A percentile compares a stretch with the other conserved stretches of the same genome.
phyloP scores from a whole-genome alignment of 225 moss, liverwort and hornwort genomes.

The Lunularia cruciata region DNA sequence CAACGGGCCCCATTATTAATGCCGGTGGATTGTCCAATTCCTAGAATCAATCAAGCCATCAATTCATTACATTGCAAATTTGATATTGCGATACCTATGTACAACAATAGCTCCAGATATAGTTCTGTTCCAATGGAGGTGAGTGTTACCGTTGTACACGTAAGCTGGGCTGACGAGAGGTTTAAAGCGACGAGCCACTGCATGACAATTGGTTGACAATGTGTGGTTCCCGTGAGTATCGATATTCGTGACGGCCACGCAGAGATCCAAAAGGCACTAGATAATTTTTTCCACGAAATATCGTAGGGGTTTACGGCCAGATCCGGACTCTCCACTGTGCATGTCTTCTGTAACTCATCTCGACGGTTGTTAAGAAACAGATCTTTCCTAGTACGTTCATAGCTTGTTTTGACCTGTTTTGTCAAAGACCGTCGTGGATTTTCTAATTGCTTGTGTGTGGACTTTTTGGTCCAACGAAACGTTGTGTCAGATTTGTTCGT shows the following conservation, averaged over 20 bases:
- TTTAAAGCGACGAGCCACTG: neutral
- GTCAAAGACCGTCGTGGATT: neutral
- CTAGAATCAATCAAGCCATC: too few species aligned
- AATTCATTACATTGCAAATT: too few species aligned
- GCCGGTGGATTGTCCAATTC: too few species aligned
- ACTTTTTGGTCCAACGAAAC: neutral
- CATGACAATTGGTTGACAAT: constrained; percentile 7
- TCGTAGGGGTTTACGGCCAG: constrained; percentile 3
- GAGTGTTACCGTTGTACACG: constrained; percentile 3
- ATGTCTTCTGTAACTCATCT: neutral
- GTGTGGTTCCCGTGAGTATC: neutral
- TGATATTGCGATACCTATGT: too few species aligned
- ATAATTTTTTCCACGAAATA: neutral
- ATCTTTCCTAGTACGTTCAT: too few species aligned
- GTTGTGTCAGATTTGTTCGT: neutral
- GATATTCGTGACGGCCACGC: constrained; percentile 8
- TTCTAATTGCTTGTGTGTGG: neutral
- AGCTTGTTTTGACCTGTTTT: too few species aligned
- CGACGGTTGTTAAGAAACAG: too few species aligned
- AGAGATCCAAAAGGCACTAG: neutral
- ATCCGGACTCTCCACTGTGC: neutral
- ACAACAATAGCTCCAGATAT: too few species aligned
- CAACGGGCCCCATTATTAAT: too few species aligned
- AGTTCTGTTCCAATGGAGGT: too few species aligned
- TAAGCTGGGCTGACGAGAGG: neutral